phyloP scores from a whole-genome alignment of 140 eudicot genomes.

The Bidens hawaiensis region DNA sequence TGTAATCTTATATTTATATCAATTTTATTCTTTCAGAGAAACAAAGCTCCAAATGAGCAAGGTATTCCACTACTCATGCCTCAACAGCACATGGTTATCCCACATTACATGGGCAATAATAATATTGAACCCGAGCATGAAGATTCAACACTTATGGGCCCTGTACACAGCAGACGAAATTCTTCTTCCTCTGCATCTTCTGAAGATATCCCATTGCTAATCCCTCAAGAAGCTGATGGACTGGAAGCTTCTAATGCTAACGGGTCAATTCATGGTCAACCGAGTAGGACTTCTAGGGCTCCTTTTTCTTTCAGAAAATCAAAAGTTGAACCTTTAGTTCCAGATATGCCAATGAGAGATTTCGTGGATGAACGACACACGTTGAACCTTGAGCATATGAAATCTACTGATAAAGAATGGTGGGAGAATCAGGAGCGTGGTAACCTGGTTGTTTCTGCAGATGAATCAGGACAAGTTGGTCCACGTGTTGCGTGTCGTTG shows the following conservation, averaged over 20 bases:
- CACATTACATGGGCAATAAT: slow-evolving; percentile 79
- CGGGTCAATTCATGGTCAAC: slow-evolving; percentile 52
- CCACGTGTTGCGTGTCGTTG: slow-evolving; percentile 95
- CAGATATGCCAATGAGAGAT: slow-evolving; percentile 87
- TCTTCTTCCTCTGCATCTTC: slow-evolving; percentile 71
- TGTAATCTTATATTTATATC: slow-evolving; percentile 2
- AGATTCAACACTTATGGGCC: slow-evolving; percentile 20
- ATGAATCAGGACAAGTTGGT: slow-evolving; percentile 92
- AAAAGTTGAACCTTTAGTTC: slow-evolving; percentile 50
- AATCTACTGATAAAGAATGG: slow-evolving; percentile 71
- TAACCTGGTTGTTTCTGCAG: slow-evolving; percentile 65
- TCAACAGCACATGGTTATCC: slow-evolving; percentile 98
- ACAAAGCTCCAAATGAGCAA: slow-evolving; percentile 42
- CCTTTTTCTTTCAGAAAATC: slow-evolving; percentile 65
- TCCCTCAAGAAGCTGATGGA: slow-evolving; percentile 83
- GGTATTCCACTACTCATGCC: slow-evolving; percentile 91
- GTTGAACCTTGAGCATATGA: slow-evolving; percentile 25
- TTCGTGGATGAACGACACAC: slow-evolving; percentile 69
- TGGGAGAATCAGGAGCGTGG: slow-evolving; percentile 98
- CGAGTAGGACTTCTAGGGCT: slow-evolving; percentile 48
- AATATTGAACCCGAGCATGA: slow-evolving; percentile 40
- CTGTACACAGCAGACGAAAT: slow-evolving; percentile 36
- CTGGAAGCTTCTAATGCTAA: slow-evolving; percentile 45
- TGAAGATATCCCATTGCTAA: slow-evolving; percentile 86
- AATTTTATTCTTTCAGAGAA: slow-evolving; percentile 35